Evolutionary conservation across 805 yeast species (phyloP).

Genomic region (Scheffersomyces coipomensis): DNA sequence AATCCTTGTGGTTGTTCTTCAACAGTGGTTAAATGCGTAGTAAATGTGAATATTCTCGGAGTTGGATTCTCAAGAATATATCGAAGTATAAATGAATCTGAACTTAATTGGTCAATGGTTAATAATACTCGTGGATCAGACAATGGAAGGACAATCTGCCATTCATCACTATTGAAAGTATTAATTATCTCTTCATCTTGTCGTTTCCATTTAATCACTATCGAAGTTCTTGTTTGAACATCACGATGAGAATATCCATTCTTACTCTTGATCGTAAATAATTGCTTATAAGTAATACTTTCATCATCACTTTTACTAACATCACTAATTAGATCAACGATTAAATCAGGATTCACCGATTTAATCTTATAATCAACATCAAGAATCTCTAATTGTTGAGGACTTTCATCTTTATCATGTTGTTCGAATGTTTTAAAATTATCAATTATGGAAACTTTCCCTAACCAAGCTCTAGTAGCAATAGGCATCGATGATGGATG

Average conservation of each 20-base stretch:
- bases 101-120: constrained; percentile 17
- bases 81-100: constrained; percentile 15
- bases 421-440: constrained; percentile 5
- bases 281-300: constrained; percentile 9
- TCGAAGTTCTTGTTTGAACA: constrained; percentile 24
- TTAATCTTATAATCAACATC: constrained; percentile 17
- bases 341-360: constrained; percentile 26
- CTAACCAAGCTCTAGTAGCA: constrained; percentile 30
- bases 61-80: constrained; percentile 77
- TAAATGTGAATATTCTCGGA: constrained; percentile 61
- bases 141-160: constrained; percentile 58
- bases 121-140: constrained; percentile 70
- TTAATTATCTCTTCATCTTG: constrained; percentile 17
- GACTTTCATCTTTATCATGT: constrained; percentile 9
- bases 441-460: constrained; percentile 10
- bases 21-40: constrained; percentile 41
- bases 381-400: constrained; percentile 11
- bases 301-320: background rate
- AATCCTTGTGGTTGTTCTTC: too few species aligned
- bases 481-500: constrained; percentile 25
- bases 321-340: constrained; percentile 12
- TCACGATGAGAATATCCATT: constrained; percentile 40
- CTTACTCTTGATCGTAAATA: constrained; percentile 34
- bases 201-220: constrained; percentile 34
- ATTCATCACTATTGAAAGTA: constrained; percentile 32